Evolutionary conservation across 2,329 filamentous ascomycete genomes (phyloP).

Genomic region (Exophiala bonariae): DNA sequence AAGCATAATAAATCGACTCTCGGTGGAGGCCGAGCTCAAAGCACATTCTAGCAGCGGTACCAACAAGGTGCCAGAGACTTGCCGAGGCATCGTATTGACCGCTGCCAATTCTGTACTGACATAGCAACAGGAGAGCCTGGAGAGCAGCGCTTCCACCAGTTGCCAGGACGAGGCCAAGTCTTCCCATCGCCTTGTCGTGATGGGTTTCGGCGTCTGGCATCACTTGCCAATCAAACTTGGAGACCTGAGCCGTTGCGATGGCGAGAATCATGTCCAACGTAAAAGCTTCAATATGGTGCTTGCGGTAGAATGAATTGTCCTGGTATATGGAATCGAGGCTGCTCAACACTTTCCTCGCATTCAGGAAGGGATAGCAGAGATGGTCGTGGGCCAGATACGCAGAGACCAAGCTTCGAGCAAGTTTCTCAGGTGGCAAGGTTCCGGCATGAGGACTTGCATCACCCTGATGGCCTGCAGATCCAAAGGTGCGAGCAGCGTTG

Average conservation of each 20-base stretch:
- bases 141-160: conserved; percentile 38
- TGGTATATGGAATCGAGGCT: conserved; percentile 19
- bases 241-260: conserved; percentile 44
- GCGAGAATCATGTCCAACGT: conserved; percentile 47
- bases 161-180: conserved; percentile 39
- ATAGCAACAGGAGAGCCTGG: conserved; percentile 45
- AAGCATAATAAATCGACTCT: conserved; percentile 35
- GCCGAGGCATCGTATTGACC: conserved; percentile 40
- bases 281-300: conserved; percentile 37
- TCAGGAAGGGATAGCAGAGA: conserved; percentile 45
- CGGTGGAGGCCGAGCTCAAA: conserved; percentile 44
- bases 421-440: conserved; percentile 35
- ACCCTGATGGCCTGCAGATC: conserved; percentile 3
- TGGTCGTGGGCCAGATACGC: conserved; percentile 47
- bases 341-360: conserved; percentile 30
- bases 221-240: conserved; percentile 47
- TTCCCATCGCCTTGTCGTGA: conserved; percentile 40
- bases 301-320: conserved; percentile 27
- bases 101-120: conserved; percentile 45
- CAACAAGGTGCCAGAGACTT: conserved; percentile 49
- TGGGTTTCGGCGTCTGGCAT: conserved; percentile 45
- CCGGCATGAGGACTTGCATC: conserved; percentile 5
- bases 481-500: conserved; percentile 3
- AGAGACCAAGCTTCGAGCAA: conserved; percentile 39
- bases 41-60: conserved; percentile 43